A percentile compares a stretch with the other conserved stretches of the same genome.
Conservation (phyloP, 2,329 filamentous ascomycete genomes). For the Ambrosiella cleistominuta region DNA sequence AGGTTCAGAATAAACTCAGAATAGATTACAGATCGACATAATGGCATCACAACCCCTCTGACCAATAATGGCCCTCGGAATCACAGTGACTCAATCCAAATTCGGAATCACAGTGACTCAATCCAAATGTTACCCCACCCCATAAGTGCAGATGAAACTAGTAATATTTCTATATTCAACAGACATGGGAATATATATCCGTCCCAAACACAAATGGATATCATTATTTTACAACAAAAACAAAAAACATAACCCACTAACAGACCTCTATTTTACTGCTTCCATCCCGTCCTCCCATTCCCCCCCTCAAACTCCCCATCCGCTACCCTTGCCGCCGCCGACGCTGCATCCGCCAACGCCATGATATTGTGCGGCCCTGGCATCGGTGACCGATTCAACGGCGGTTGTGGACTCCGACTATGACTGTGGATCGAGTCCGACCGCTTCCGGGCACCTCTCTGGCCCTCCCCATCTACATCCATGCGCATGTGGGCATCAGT, state of each 20-base stretch:
- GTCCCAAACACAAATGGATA: background rate
- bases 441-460: background rate
- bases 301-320: background rate
- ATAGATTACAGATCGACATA: too few relatives aligned
- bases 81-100: too few relatives aligned
- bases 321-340: background rate
- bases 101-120: too few relatives aligned
- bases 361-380: background rate
- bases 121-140: too few relatives aligned
- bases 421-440: slow-evolving; percentile 8
- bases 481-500: slow-evolving; percentile 10
- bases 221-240: background rate
- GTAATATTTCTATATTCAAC: background rate
- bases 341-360: slow-evolving; percentile 11
- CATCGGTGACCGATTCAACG: slow-evolving; percentile 3
- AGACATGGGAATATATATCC: background rate
- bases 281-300: background rate
- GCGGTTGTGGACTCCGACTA: slow-evolving; percentile 7
- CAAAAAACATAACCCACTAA: background rate
- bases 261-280: background rate
- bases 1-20: too few relatives aligned
- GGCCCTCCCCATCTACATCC: slow-evolving; percentile 6
- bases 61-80: too few relatives aligned
- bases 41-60: too few relatives aligned
- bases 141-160: background rate